Conservation (phyloP, 805 yeast species). For the Naumovozyma baii region DNA sequence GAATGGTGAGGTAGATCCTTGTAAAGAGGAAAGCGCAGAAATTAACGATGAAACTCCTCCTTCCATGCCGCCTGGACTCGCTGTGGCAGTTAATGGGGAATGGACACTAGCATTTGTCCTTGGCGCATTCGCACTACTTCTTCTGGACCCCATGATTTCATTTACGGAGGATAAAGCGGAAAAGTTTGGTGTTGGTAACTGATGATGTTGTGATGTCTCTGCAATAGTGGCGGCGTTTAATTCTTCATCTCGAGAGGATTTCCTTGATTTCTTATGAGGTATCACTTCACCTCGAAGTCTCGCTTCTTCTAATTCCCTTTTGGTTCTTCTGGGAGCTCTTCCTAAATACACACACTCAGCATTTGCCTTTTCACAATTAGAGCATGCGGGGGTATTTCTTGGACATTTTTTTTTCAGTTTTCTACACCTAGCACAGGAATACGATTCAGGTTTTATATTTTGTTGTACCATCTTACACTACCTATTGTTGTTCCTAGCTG, state of each 20-base stretch:
- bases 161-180: neutral
- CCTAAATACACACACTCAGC: constrained; percentile 36
- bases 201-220: neutral
- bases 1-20: neutral
- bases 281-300: constrained; percentile 18
- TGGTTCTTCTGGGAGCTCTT: constrained; percentile 34
- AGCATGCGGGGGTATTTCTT: constrained; percentile 36
- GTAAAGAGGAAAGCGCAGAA: constrained; percentile 5
- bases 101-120: neutral
- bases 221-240: neutral
- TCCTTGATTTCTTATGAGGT: constrained; percentile 7
- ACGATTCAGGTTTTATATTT: constrained; percentile 11
- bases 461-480: neutral
- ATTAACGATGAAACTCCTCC: constrained; percentile 17
- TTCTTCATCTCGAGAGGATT: neutral
- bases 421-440: constrained; percentile 41
- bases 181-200: neutral
- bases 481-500: neutral
- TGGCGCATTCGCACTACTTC: neutral
- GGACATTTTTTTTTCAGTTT: constrained; percentile 42
- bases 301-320: constrained; percentile 23
- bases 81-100: neutral
- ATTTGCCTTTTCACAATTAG: constrained; percentile 34
- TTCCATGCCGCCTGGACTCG: neutral
- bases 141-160: neutral